A percentile compares a stretch with the other conserved stretches of the same genome.
phyloP scores from a whole-genome alignment of 306 rosid species.

The Chamaecrista fasciculata region DNA sequence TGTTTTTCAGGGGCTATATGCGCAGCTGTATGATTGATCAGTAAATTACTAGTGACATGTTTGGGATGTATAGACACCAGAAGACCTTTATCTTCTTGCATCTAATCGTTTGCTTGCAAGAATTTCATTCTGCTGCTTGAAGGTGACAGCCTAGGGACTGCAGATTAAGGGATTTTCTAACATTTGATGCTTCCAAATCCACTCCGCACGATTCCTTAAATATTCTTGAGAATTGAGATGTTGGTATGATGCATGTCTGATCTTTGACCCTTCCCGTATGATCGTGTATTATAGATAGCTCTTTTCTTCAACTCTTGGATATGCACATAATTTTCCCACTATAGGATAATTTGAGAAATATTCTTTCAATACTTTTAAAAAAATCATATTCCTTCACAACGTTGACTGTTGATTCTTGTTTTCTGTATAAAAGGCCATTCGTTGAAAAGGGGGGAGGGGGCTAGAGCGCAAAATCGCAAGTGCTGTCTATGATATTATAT shows the following conservation, averaged over 20 bases:
- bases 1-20: conserved; percentile 58
- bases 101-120: conserved; percentile 20
- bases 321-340: conserved; percentile 19
- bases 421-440: neutral
- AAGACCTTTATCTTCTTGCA: conserved; percentile 18
- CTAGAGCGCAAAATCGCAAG: too few relatives aligned
- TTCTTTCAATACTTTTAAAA: neutral
- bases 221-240: conserved; percentile 30
- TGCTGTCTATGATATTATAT: too few relatives aligned
- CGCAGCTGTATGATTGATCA: conserved; percentile 52
- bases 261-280: conserved; percentile 19
- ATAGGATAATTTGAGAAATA: conserved; percentile 16
- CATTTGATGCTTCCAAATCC: conserved; percentile 19
- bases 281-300: conserved; percentile 32
- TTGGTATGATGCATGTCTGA: conserved; percentile 12
- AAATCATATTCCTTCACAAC: neutral
- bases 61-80: conserved; percentile 23
- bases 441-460: neutral
- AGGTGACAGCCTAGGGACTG: conserved; percentile 5
- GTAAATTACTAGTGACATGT: conserved; percentile 6
- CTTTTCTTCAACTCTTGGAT: neutral
- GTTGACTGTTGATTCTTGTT: neutral
- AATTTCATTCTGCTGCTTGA: conserved; percentile 28
- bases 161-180: conserved; percentile 14
- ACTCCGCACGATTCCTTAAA: conserved; percentile 25